Percentiles rank a stretch among this genome's conserved stretches.
phyloP scores from a whole-genome alignment of 768 basidiomycete species.

The Suillus variegatus region DNA sequence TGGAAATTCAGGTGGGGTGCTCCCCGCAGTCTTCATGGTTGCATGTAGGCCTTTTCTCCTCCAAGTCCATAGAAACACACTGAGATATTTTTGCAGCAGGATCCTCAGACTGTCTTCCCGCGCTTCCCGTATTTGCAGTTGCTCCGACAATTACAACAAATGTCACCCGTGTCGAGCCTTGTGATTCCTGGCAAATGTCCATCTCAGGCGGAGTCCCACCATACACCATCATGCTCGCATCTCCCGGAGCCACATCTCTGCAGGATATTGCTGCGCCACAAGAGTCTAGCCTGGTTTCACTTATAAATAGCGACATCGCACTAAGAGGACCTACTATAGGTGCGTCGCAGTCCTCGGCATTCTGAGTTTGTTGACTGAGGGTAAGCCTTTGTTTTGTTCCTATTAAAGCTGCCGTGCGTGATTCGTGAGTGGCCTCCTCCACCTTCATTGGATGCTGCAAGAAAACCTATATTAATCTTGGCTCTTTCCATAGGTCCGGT shows the following conservation, averaged over 20 bases:
- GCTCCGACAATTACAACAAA: conserved; percentile 36
- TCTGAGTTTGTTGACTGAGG: not conserved
- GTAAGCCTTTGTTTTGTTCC: conserved; percentile 8
- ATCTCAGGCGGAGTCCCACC: conserved; percentile 47
- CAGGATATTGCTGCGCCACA: conserved; percentile 41
- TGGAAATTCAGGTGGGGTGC: conserved; percentile 43
- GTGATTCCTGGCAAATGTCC: conserved; percentile 47
- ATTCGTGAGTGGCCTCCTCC: conserved; percentile 39
- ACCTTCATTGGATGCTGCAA: not conserved
- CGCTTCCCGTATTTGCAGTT: conserved; percentile 26
- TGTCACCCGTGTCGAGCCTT: conserved; percentile 42
- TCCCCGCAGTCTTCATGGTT: conserved; percentile 37
- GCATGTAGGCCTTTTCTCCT: conserved; percentile 24
- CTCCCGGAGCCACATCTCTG: conserved; percentile 37
- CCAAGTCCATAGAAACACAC: not conserved
- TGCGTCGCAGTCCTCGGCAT: conserved; percentile 37
- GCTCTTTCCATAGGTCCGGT: conserved; percentile 36
- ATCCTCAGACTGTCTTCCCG: conserved; percentile 26
- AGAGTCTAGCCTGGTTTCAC: conserved; percentile 40
- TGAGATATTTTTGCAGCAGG: conserved; percentile 24
- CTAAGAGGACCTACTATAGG: conserved; percentile 21
- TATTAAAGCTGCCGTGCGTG: conserved; percentile 38
- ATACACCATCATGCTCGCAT: conserved; percentile 43
- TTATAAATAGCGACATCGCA: conserved; percentile 41
- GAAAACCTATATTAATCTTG: not conserved